Percentiles rank a stretch among this genome's conserved stretches.
phyloP scores from a whole-genome alignment of 169 alveolate species.

The Plasmodium sp. region DNA sequence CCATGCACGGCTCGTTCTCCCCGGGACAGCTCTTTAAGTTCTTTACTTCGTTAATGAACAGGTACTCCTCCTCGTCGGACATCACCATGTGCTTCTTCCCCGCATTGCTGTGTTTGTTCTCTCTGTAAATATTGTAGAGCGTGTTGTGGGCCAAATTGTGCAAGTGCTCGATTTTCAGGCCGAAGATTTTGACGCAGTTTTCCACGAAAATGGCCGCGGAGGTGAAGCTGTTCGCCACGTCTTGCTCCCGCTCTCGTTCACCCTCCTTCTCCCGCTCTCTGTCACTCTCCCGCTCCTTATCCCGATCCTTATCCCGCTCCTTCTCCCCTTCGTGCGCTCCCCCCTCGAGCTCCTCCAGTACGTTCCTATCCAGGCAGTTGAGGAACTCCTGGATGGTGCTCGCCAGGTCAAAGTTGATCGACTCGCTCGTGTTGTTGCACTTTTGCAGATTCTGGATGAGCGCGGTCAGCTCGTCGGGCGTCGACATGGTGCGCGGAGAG shows the following conservation, averaged over 20 bases:
- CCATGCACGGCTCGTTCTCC: slow-evolving; percentile 11
- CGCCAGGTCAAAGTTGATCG: slow-evolving; percentile 54
- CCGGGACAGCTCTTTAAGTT: slow-evolving; percentile 5
- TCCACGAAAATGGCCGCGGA: slow-evolving; percentile 71
- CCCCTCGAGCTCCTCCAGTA: slow-evolving; percentile 27
- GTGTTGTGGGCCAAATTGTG: slow-evolving; percentile 73
- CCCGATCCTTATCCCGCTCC: too few species aligned
- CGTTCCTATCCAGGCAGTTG: slow-evolving; percentile 39
- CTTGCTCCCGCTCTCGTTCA: slow-evolving; percentile 1
- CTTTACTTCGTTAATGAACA: slow-evolving; percentile 48
- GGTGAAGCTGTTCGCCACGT: slow-evolving; percentile 31
- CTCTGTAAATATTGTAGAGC: slow-evolving; percentile 46
- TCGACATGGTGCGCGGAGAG: not conserved
- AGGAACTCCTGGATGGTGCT: slow-evolving; percentile 53
- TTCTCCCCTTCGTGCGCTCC: not conserved
- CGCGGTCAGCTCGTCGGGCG: slow-evolving; percentile 14
- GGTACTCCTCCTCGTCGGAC: slow-evolving; percentile 59
- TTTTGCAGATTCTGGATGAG: slow-evolving; percentile 60
- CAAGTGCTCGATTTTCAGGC: slow-evolving; percentile 60
- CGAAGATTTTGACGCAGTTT: slow-evolving; percentile 66
- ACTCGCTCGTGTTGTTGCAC: slow-evolving; percentile 59
- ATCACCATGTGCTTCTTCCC: slow-evolving; percentile 15
- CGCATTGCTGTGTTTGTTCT: slow-evolving; percentile 4
- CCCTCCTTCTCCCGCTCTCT: not conserved
- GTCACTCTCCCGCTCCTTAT: not conserved